These are phyloP conservation scores for Pyrenophora graminea DNA, from an alignment of 2,329 filamentous ascomycete species.

Conservation along the genomic window DNA sequence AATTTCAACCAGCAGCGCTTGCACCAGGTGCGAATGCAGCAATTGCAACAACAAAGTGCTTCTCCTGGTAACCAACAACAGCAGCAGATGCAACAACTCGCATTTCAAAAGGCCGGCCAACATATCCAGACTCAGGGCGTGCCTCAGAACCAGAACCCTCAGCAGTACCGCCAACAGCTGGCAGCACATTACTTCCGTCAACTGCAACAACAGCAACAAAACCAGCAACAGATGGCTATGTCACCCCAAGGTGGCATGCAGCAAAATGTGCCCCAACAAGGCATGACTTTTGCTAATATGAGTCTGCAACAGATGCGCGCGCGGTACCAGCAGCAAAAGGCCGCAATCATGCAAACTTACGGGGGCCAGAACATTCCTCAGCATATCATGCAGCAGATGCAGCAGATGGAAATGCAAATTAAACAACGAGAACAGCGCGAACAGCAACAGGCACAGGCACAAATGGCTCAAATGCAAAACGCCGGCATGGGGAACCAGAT, in stretches of 20 bases:
- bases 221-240: slow-evolving; percentile 36
- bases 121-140: slow-evolving; percentile 41
- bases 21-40: slow-evolving; percentile 35
- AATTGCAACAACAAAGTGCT: slow-evolving; percentile 31
- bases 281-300: slow-evolving; percentile 34
- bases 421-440: slow-evolving; percentile 26
- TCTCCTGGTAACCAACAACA: slow-evolving; percentile 27
- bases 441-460: slow-evolving; percentile 20
- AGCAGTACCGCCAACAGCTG: slow-evolving; percentile 33
- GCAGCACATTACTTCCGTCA: slow-evolving; percentile 32
- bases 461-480: slow-evolving; percentile 25
- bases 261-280: slow-evolving; percentile 28
- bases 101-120: slow-evolving; percentile 39
- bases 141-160: slow-evolving; percentile 34
- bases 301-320: slow-evolving; percentile 31
- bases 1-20: slow-evolving; percentile 33
- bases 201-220: slow-evolving; percentile 31
- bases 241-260: slow-evolving; percentile 29
- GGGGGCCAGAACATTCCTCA: slow-evolving; percentile 30
- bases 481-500: slow-evolving; percentile 22
- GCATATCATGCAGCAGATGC: slow-evolving; percentile 32
- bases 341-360: slow-evolving; percentile 31
- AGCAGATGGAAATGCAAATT: slow-evolving; percentile 37
- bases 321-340: slow-evolving; percentile 32
- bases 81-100: slow-evolving; percentile 38